phyloP scores from a whole-genome alignment of 2,329 filamentous ascomycete species.

The Cladosporium sphaerospermum region DNA sequence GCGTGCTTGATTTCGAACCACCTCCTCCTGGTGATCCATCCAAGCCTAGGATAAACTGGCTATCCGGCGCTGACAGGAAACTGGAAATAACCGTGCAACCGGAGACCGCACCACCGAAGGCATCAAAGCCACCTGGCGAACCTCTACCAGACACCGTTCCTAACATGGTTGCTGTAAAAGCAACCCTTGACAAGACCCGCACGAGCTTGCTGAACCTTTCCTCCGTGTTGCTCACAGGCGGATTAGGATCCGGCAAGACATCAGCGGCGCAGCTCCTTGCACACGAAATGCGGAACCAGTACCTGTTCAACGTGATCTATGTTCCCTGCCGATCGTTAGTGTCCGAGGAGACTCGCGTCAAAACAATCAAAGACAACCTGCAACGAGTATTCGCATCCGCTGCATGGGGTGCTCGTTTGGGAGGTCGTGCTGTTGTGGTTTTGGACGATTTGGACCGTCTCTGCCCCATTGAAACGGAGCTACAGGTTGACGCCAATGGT shows the following conservation, averaged over 20 bases:
- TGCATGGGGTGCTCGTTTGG: constrained; percentile 82
- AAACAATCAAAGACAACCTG: constrained; percentile 84
- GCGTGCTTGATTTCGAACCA: constrained; percentile 72
- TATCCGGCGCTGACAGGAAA: constrained; percentile 69
- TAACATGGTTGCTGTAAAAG: constrained; percentile 76
- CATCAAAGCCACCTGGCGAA: constrained; percentile 48
- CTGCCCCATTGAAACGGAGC: constrained; percentile 87
- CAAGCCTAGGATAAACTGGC: constrained; percentile 55
- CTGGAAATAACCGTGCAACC: constrained; percentile 69
- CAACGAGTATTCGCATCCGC: constrained; percentile 80
- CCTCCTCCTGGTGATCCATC: constrained; percentile 41
- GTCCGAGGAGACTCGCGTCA: constrained; percentile 83
- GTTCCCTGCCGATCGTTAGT: constrained; percentile 82
- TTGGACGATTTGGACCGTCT: constrained; percentile 90
- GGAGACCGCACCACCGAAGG: constrained; percentile 59
- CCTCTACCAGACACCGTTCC: constrained; percentile 50
- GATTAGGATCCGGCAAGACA: constrained; percentile 85
- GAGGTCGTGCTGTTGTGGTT: constrained; percentile 76
- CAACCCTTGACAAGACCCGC: constrained; percentile 63
- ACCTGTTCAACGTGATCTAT: constrained; percentile 76
- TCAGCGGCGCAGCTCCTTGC: constrained; percentile 71
- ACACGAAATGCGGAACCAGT: constrained; percentile 63
- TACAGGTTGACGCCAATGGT: constrained; percentile 90
- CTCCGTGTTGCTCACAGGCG: constrained; percentile 82
- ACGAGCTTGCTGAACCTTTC: constrained; percentile 77